Evolutionary conservation across 2,329 filamentous ascomycete genomes (phyloP).

Genomic region (Ceratocystis lukuohia): DNA sequence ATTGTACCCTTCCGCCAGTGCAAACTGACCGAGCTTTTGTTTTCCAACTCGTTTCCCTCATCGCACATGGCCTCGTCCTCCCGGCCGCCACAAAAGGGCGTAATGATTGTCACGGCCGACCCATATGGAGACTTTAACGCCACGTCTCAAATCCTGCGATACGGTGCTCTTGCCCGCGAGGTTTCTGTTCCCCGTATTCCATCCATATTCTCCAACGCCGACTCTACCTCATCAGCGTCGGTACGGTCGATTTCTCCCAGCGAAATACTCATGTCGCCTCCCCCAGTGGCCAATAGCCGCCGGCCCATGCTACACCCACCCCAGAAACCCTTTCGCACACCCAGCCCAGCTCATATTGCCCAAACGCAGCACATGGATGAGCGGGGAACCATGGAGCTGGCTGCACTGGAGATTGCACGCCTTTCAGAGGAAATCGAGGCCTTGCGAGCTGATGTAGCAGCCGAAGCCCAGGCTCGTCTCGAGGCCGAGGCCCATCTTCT

Average conservation of each 20-base stretch:
- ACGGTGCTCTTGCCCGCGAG: constrained; percentile 83
- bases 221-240: constrained; percentile 5
- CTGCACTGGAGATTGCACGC: constrained; percentile 67
- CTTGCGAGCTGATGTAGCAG: constrained; percentile 53
- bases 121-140: constrained; percentile 90
- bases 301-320: constrained; percentile 9
- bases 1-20: constrained; percentile 70
- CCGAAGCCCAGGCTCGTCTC: constrained; percentile 56
- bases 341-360: constrained; percentile 22
- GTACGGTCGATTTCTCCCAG: constrained; percentile 11
- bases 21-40: constrained; percentile 72
- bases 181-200: constrained; percentile 83
- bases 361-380: constrained; percentile 30
- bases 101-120: constrained; percentile 95
- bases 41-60: constrained; percentile 74
- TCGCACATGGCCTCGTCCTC: constrained; percentile 31
- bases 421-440: constrained; percentile 65
- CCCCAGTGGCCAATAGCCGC: not conserved
- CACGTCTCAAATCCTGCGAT: constrained; percentile 88
- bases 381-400: constrained; percentile 65
- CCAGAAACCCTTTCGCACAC: constrained; percentile 10
- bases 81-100: constrained; percentile 66
- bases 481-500: constrained; percentile 62
- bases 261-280: constrained; percentile 7
- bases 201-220: constrained; percentile 44